Evolutionary conservation across 495 filamentous ascomycete species (phyloP), one percentile per base, ranked within the genome.

Genomic region (Daldinia loculata): DNA sequence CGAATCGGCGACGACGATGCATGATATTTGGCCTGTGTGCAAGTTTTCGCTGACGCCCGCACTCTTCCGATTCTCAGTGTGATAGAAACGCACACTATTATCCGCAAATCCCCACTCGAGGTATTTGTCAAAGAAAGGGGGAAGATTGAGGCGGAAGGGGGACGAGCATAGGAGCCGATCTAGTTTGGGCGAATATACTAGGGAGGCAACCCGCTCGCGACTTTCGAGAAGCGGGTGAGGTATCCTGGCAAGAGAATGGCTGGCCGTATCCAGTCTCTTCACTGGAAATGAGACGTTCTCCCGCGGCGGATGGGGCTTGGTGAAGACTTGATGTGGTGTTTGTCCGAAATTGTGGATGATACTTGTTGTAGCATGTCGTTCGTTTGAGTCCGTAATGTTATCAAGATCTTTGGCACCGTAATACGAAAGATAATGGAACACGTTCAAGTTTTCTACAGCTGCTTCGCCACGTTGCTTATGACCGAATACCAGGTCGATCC

Each of bases 281-380:
- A 84, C 80, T 38, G 86, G 88, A 56, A 80, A 84, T n/a, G 87
- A 80, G 27, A 84, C 79, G 45, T 89, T 85, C 71, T 98, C 94
- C 41, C 90, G 86, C 36, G 85, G 77, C 7, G 90, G 88, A 79
- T 99, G 95, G 15, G 89, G 84, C 66, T 90, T 88, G 30, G 88
- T 89, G 78, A 98, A 99, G 19, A 98, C 90, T 78, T 99, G 95
- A 78, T 95, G 89, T 2, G 96, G 96, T 12, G 96, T 99, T 77
- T 99, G 95, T 1, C 95, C 95, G 79, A 99, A 99, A 75, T 98
- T 98, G 80, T 99, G 94, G 66, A 99, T 97, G 74, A 97, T 97
- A 26, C 93, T 92, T 70, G 97, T 97, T 0, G 93, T 94, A 4
- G 92, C 92, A 17, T 92, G 80, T 38, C 92, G 85, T 76, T 97